Base-by-base conservation (phyloP, 805 yeast genomes). In the Lachancea dasiensis region DNA sequence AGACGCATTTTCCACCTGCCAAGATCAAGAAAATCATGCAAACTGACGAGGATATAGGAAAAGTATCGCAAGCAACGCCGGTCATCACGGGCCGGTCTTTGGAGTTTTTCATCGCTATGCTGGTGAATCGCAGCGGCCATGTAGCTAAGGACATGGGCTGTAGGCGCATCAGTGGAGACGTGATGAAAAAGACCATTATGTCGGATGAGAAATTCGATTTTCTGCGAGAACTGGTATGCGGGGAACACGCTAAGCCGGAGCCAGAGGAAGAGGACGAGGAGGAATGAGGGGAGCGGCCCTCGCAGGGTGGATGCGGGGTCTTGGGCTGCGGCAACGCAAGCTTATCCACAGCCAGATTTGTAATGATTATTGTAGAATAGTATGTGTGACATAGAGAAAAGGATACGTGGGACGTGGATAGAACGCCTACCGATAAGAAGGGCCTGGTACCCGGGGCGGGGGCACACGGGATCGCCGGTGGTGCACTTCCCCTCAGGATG, bases 61-160 rank as follows among this genome's bases (percentile, higher is more conserved):
- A 92, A 58, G 97, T 92, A 4, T 96, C 98, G 3, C 97, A 89
- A 56, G 97, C 96, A 2, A 94, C 99, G 2, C 99, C 99, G 0
- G 83, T 90, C n/a, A 90, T 90, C 13, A 95, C 92, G 6, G 97
- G 97, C 6, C 75, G 96, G 45, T 95, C 98, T 0, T 68, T 92
- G 36, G 97, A 92, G 64, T 73, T 86, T 44, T 92, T 92, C 58
- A 77, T 92, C 73, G 86, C 95, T 35, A 77, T 92, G 38, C 69
- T 92, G 39, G 95, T 92, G 34, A 89, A 85, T 50, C 86, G 84
- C 32, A 73, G 95, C 15, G 79, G 86, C 36, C 71, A 74, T 27
- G 86, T 83, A 46, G 95, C 97, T 4, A 75, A 79, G 38, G 68
- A 68, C 32, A 72, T 77, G 42, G 92, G 90, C 9, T 79, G 80